Evolutionary conservation across 768 basidiomycete species (phyloP), one percentile per base, ranked within the genome.

Genomic region (Pleurotus pulmonarius): DNA sequence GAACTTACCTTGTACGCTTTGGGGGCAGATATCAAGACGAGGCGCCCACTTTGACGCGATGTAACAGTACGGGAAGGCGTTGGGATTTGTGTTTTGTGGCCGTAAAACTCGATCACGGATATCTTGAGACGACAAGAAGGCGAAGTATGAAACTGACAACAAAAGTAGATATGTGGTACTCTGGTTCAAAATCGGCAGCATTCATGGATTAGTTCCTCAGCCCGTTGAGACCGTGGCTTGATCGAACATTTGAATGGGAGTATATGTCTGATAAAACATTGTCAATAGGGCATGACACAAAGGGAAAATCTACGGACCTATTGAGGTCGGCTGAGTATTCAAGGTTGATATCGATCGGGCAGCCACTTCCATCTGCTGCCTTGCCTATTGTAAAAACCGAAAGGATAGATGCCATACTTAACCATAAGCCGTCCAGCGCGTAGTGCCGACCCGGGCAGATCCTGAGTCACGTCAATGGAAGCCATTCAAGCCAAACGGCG

Each of bases 191-290:
- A 2, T 7, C 12, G 20, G 13, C 41, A 43, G 15, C 41, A n/a
- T 26, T 9, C 13, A 9, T 25, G 15, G 6, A 71, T 60, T 11
- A 67, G 47, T 3, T 40, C 55, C 25, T 62, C 61, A 8, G 64
- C 56, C 3, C 49, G 56, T 9, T 54, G 56, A 6, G 68, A 69
- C 4, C 70, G 58, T 9, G 70, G 68, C 25, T 62, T 65, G 37
- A 72, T 64, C 11, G 58, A 55, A 41, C 69, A 70, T 49, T 63
- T 57, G 56, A 70, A 72, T 1, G 67, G 64, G 24, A 55, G 24
- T 11, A 69, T 65, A 48, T 63, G 66, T 15, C 70, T 52, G 22
- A 16, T 9, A 20, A 51, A 34, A 46, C 44, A 40, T 40, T 3
- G 39, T 11, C 18, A 46, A 46, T 12, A 46, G 20, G 20, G 12